phyloP scores from a whole-genome alignment of 306 rosid species.

The Ziziphus jujuba region DNA sequence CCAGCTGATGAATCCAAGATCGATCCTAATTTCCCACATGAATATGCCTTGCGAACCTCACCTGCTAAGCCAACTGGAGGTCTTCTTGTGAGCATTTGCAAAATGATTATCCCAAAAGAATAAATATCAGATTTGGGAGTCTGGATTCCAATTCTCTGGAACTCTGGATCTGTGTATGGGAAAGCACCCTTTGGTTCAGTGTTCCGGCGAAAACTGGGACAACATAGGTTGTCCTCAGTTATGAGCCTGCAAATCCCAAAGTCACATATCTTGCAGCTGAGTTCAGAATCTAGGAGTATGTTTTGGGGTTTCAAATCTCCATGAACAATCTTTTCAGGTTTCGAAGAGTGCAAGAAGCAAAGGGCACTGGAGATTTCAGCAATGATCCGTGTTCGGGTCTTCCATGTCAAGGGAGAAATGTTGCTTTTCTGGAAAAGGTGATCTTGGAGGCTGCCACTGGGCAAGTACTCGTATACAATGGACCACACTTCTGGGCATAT shows the following conservation, averaged over 20 bases:
- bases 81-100: constrained; percentile 78
- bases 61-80: constrained; percentile 57
- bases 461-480: constrained; percentile 72
- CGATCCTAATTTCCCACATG: constrained; percentile 50
- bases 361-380: constrained; percentile 85
- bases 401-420: constrained; percentile 58
- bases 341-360: constrained; percentile 83
- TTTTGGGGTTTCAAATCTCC: constrained; percentile 76
- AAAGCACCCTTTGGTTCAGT: constrained; percentile 71
- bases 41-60: constrained; percentile 57
- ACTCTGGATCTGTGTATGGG: constrained; percentile 72
- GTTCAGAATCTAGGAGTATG: constrained; percentile 61
- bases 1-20: constrained; percentile 74
- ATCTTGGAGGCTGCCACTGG: constrained; percentile 79
- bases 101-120: constrained; percentile 76
- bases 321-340: constrained; percentile 75
- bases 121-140: constrained; percentile 79
- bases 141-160: constrained; percentile 61
- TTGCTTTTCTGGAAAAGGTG: constrained; percentile 62
- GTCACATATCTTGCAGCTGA: constrained; percentile 81
- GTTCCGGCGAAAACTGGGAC: constrained; percentile 52
- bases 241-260: constrained; percentile 73
- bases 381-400: constrained; percentile 61
- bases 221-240: constrained; percentile 59
- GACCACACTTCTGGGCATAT: constrained; percentile 85